Evolutionary conservation across 352 stramenopile species (phyloP).

Genomic region (Saprolegnia parasitica): DNA sequence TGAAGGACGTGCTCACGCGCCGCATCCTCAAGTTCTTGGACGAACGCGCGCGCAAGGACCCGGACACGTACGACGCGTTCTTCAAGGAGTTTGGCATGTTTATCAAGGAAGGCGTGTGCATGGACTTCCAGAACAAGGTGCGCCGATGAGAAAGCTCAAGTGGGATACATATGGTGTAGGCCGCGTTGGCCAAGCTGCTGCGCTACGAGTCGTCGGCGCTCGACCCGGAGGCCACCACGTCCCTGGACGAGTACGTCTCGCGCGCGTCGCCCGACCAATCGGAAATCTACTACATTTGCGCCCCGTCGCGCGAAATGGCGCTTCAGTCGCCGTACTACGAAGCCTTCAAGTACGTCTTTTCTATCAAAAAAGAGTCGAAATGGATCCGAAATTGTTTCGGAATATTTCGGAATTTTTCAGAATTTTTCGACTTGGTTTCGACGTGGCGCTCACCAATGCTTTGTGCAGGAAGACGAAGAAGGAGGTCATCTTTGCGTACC

Average conservation of each 20-base stretch:
- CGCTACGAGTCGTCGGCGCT: constrained; percentile 97
- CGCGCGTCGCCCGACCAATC: constrained; percentile 94
- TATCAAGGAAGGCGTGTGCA: constrained; percentile 98
- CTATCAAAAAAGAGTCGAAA: too few relatives aligned
- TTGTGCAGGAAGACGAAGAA: constrained; percentile 76
- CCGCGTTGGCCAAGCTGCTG: constrained; percentile 95
- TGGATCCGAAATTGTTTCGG: too few relatives aligned
- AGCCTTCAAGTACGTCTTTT: constrained; percentile 90
- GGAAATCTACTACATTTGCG: constrained; percentile 99
- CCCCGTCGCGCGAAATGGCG: constrained; percentile 93
- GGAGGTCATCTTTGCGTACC: constrained; percentile 98
- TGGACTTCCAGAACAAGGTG: constrained; percentile 87
- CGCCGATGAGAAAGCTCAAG: too few relatives aligned
- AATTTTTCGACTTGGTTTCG: too few relatives aligned
- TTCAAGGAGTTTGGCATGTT: constrained; percentile 98
- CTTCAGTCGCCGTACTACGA: constrained; percentile 98
- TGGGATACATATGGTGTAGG: too few relatives aligned
- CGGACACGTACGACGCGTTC: constrained; percentile 96
- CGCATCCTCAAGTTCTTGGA: constrained; percentile 88
- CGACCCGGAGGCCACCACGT: constrained; percentile 87
- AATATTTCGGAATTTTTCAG: too few relatives aligned
- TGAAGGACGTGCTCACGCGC: constrained; percentile 94
- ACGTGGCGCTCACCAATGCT: neutral
- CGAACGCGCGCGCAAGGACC: constrained; percentile 86
- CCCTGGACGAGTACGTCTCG: constrained; percentile 98